These are phyloP conservation scores for Sonneratia alba DNA, from an alignment of 345 rosid species.

Conservation along the genomic window DNA sequence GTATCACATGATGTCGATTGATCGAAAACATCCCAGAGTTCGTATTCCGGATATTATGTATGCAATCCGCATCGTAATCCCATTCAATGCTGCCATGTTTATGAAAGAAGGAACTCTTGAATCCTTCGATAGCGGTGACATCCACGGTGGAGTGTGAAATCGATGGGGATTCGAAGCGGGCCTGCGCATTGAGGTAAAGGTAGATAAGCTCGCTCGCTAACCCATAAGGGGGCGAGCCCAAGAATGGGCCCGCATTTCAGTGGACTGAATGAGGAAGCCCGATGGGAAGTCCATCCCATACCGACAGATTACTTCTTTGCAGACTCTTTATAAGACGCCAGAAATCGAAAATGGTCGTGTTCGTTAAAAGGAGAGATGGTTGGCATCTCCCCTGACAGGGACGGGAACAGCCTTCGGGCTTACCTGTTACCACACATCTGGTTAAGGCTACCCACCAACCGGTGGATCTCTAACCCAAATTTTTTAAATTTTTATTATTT, in stretches of 20 bases:
- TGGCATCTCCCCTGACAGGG: constrained; percentile 52
- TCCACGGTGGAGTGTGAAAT: too few relatives aligned
- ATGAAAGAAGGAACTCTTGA: too few relatives aligned
- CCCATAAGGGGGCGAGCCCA: background rate
- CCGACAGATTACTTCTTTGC: too few relatives aligned
- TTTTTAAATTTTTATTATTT: background rate
- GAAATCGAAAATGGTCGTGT: background rate
- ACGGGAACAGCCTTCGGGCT: constrained; percentile 29
- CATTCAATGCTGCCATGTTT: too few relatives aligned
- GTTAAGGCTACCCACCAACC: constrained; percentile 13
- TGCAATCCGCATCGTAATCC: too few relatives aligned
- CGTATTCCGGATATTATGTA: too few relatives aligned
- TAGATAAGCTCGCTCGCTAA: background rate
- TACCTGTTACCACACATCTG: constrained; percentile 15
- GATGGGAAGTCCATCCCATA: too few relatives aligned
- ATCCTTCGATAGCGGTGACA: too few relatives aligned
- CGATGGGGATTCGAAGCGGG: background rate
- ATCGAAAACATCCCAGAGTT: too few relatives aligned
- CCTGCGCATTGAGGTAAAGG: background rate
- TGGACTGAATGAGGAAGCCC: background rate
- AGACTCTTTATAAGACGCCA: too few relatives aligned
- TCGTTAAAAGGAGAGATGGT: constrained; percentile 39
- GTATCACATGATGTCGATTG: too few relatives aligned
- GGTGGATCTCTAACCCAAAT: constrained; percentile 16
- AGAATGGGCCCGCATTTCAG: background rate